phyloP scores from a whole-genome alignment of 768 basidiomycete genomes.

The Rhizopogon vulgaris region DNA sequence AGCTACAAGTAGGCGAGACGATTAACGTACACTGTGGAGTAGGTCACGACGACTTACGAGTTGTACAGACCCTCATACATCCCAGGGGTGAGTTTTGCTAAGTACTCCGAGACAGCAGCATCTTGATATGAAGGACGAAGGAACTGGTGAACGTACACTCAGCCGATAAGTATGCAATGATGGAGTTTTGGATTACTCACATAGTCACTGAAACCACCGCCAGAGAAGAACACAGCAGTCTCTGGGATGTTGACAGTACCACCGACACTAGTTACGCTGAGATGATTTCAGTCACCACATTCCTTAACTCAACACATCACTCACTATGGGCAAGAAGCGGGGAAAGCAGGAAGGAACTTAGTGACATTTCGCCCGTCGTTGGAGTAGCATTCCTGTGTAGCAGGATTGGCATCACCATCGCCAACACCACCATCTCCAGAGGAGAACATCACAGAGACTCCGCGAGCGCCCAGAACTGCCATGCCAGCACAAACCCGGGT shows the following conservation, averaged over 20 bases:
- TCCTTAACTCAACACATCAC: constrained; percentile 2
- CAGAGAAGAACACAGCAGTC: constrained; percentile 55
- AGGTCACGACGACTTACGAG: constrained; percentile 32
- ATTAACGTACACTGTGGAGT: constrained; percentile 4
- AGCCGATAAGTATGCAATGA: constrained; percentile 2
- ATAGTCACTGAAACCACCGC: constrained; percentile 70
- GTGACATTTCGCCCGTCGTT: constrained; percentile 54
- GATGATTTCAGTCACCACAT: not conserved
- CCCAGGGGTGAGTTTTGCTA: constrained; percentile 38
- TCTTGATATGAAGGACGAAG: constrained; percentile 49
- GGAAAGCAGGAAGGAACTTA: constrained; percentile 55
- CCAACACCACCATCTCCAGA: constrained; percentile 73
- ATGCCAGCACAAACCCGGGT: constrained; percentile 52
- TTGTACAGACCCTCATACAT: constrained; percentile 59
- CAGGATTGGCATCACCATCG: constrained; percentile 50
- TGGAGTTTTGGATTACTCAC: constrained; percentile 23
- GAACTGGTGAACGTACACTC: constrained; percentile 33
- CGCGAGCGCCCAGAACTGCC: constrained; percentile 62
- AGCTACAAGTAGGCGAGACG: constrained; percentile 20
- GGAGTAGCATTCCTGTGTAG: constrained; percentile 47
- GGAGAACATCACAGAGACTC: constrained; percentile 59
- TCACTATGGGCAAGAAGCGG: constrained; percentile 54
- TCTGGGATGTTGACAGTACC: constrained; percentile 60
- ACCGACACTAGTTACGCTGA: constrained; percentile 67
- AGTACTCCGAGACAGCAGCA: constrained; percentile 35